Base-by-base conservation (phyloP, 2,329 filamentous ascomycete species). In the Penicillium digitatum region DNA sequence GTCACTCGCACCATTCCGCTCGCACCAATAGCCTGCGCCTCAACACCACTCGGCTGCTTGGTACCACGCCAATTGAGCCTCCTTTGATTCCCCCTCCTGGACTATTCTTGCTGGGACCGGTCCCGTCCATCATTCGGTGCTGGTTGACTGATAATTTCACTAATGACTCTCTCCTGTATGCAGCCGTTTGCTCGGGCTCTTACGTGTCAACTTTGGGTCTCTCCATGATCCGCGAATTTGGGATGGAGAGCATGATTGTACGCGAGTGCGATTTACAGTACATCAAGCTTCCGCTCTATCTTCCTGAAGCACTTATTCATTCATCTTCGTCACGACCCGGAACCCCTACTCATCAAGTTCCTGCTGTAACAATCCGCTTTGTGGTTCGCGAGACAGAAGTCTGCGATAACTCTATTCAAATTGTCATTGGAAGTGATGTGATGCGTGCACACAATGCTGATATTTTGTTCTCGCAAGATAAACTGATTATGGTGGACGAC, bases 121-220 rank as follows among this genome's bases (percentile, higher is more conserved):
- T 95, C 6, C 94, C 94, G 6, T 90, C 91, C 29, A 96, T 99
- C 62, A 89, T 97, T 54, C 87, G 94, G 58, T 99, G 94, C 77
- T 97, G 94, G 92, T 80, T 97, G 64, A 93, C 89, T 26, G 88
- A 87, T 34, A 87, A 90, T 66, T 97, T 95, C 74, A 93, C 91
- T 14, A 93, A 96, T 69, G 87, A 88, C 61, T 88, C 90, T 10
- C 81, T 97, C 16, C 79, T 96, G 5, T 97, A 97, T 69, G 94
- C 92, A 34, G 92, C 91, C 32, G 81, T 97, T 2, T 97, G 94
- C 72, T 93, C 90, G 2, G 94, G 93, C 1, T 95, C 94, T 5
- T 91, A 92, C 71, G 87, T 85, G 64, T 97, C 94, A 1, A 86
- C 85, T n/a, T 76, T 99, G 43, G 88, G 94, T 53, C 81, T 83